Evolutionary conservation across 352 stramenopile genomes (phyloP), one percentile per base, ranked within the genome.

Genomic region (Pythium myriotylum): DNA sequence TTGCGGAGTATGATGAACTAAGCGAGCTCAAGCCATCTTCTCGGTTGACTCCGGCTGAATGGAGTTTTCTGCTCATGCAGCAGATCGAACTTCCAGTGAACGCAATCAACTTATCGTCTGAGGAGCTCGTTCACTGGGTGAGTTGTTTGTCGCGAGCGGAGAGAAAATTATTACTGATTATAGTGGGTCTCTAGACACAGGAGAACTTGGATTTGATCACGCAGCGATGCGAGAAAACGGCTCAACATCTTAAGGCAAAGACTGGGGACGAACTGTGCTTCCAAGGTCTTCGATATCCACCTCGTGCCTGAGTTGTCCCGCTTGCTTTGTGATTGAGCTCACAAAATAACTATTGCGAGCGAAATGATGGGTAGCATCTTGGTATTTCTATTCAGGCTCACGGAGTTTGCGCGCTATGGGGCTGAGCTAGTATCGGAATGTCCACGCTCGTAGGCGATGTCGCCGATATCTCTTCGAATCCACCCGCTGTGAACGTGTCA

Each of bases 231-330:
- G 59, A 74, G 27, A 73, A 79, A 13, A 61, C 70, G 7, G 73
- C 64, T 0, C 56, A 71, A 7, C 64, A 77, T 9, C 68, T 91
- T 2, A 84, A 79, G 65, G 39, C 40, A 7, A 59, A 68, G n/a
- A 88, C 79, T 1, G 82, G 78, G 2, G 79, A 91, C 41, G 78
- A 86, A 23, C 71, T 91, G 26, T 70, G 72, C n/a, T 91, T 88
- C 52, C 76, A 88, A 52, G 82, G 82, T 14, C 54, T 60, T 16
- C 40, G 67, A 37, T 91, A 91, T 57, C 76, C 72, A 33, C 65
- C 58, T 14, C 63, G 63, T 1, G 23, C 55, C n/a, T 64, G 27
- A 67, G 5, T 9, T 42, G 19, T 37, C 10, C 39, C 2, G 29
- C 48, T n/a, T n/a, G n/a, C n/a, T n/a, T n/a, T n/a, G n/a, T n/a